These are phyloP conservation scores for Closterium sp. DNA, from an alignment of 139 green algal genomes.

Conservation along the genomic window DNA sequence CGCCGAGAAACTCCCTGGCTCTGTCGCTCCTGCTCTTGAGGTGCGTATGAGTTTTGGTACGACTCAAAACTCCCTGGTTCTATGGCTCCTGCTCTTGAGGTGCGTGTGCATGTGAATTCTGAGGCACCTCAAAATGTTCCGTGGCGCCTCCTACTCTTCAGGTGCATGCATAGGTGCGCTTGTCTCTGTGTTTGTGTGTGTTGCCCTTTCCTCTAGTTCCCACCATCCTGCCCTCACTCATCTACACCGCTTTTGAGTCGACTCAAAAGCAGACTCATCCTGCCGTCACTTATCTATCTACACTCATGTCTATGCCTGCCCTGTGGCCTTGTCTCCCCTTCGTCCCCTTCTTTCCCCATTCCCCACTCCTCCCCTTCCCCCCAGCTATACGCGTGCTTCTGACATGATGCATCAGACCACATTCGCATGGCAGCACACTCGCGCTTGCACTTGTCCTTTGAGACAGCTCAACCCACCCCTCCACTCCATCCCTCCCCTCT, in stretches of 20 bases:
- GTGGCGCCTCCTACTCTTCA: too few relatives aligned
- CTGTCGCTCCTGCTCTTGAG: background rate
- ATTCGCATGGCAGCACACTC: background rate
- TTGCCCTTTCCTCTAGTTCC: background rate
- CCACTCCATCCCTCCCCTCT: too few relatives aligned
- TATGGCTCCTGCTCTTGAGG: background rate
- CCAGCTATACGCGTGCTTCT: conserved; percentile 25
- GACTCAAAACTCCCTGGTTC: background rate
- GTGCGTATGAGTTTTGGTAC: too few relatives aligned
- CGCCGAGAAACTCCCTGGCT: background rate
- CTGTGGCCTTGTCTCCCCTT: too few relatives aligned
- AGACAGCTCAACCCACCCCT: background rate
- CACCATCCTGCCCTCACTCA: background rate
- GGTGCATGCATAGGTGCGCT: background rate
- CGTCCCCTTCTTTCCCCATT: background rate
- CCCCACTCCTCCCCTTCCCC: background rate
- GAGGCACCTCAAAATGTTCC: too few relatives aligned
- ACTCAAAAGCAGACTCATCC: too few relatives aligned
- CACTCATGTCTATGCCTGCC: too few relatives aligned
- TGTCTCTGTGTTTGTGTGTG: background rate
- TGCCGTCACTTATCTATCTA: too few relatives aligned
- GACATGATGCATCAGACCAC: background rate
- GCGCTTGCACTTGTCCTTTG: background rate
- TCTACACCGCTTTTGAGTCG: background rate
- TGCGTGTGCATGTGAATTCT: too few relatives aligned